Evolutionary conservation across 2,329 filamentous ascomycete genomes (phyloP), one percentile per base, ranked within the genome.

Genomic region (Pseudocercospora vitis): DNA sequence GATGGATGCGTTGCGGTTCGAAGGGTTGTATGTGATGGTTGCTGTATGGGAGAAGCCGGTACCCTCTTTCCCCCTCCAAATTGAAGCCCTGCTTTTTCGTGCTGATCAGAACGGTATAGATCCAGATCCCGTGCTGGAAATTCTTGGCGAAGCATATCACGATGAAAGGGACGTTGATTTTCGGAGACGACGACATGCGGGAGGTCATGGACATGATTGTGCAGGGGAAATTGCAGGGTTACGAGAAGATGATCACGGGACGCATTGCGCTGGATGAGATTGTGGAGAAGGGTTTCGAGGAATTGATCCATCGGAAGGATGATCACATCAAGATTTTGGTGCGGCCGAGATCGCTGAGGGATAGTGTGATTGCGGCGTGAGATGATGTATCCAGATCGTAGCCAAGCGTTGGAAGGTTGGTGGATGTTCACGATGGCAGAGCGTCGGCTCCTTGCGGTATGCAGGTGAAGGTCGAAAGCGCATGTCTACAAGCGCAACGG

Each of bases 41-140:
- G 61, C 63, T n/a, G 58, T 56, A 7, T 62, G 61, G 61, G 60
- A 61, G 40, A 54, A 57, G 51, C 53, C 55, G 29, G 55, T 60
- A 47, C 47, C 11, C 12, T 11, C 11, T 16, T n/a, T n/a, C n/a
- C n/a, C n/a, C n/a, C n/a, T n/a, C n/a, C n/a, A n/a, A n/a, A n/a
- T n/a, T n/a, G n/a, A n/a, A n/a, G n/a, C n/a, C n/a, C n/a, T n/a
- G n/a, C n/a, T n/a, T n/a, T n/a, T n/a, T n/a, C 11, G 12, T 24
- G 18, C 14, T 33, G 46, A 31, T n/a, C n/a, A 7, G 16, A 7
- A 9, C 1, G 12, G 24, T 12, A 6, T 48, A 59, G 57, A 56
- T 59, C 26, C 45, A 48, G 9, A 53, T 59, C 14, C 57, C 57
- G 3, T 55, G 54, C 45, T 52, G 31, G 39, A 50, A 35, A 4